Conservation (phyloP, 352 stramenopile genomes). For the Phytophthora macrochlamydospora region DNA sequence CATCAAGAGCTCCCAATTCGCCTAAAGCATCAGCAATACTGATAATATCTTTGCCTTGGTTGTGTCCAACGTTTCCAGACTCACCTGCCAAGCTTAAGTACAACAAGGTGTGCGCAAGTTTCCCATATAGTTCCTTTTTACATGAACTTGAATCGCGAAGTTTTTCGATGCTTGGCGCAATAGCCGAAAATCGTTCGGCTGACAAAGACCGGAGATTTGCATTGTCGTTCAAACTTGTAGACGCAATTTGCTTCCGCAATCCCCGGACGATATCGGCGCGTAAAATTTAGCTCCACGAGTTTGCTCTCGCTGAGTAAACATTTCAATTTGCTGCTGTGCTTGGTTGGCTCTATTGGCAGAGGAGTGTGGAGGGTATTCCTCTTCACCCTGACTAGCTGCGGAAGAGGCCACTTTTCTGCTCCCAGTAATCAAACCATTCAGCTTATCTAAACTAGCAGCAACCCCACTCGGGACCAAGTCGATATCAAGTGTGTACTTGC, state of each 20-base stretch:
- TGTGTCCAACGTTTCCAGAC: constrained; percentile 12
- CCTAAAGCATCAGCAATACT: constrained; percentile 69
- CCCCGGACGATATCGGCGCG: constrained; percentile 26
- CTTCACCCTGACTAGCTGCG: constrained; percentile 11
- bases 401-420: constrained; percentile 35
- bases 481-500: constrained; percentile 76
- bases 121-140: constrained; percentile 31
- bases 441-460: constrained; percentile 71
- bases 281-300: constrained; percentile 64
- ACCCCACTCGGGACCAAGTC: constrained; percentile 63
- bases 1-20: constrained; percentile 66
- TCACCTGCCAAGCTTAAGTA: constrained; percentile 45
- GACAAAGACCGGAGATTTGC: constrained; percentile 4
- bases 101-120: constrained; percentile 61
- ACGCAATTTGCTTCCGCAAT: not conserved
- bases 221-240: too few relatives aligned
- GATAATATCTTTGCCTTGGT: constrained; percentile 14
- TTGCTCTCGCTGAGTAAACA: constrained; percentile 59
- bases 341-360: constrained; percentile 9
- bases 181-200: constrained; percentile 31
- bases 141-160: constrained; percentile 26
- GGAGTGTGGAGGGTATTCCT: constrained; percentile 4
- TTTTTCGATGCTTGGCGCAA: constrained; percentile 34
- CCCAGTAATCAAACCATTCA: constrained; percentile 58
- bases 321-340: constrained; percentile 56